Percentiles rank a stretch among this genome's conserved stretches.
These are phyloP conservation scores for Aethionema arabicum DNA, from an alignment of 345 rosid genomes.

Conservation along the genomic window DNA sequence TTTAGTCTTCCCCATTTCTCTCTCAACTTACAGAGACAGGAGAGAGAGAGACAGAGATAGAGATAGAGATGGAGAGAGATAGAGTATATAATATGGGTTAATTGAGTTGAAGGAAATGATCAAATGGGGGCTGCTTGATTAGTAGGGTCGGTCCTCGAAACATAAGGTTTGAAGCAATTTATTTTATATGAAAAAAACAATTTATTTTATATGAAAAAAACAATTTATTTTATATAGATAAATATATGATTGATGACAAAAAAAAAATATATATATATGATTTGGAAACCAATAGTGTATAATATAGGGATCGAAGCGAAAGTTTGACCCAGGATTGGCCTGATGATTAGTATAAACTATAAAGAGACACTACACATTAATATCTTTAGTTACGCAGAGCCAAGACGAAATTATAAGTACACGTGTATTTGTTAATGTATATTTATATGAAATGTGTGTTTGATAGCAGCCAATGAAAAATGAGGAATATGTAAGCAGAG, in stretches of 20 bases:
- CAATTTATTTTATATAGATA: too few relatives aligned
- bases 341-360: conserved; percentile 11
- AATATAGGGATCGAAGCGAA: too few relatives aligned
- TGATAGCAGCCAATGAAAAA: background rate
- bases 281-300: too few relatives aligned
- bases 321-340: too few relatives aligned
- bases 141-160: too few relatives aligned
- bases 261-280: too few relatives aligned
- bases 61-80: conserved; percentile 18
- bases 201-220: too few relatives aligned
- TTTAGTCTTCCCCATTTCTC: conserved; percentile 43
- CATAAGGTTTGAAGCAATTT: too few relatives aligned
- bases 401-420: conserved; percentile 17
- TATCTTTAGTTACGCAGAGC: conserved; percentile 11
- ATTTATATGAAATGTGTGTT: conserved; percentile 8
- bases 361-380: conserved; percentile 7
- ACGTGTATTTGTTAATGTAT: conserved; percentile 7
- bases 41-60: conserved; percentile 25
- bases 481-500: too few relatives aligned
- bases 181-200: too few relatives aligned
- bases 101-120: conserved; percentile 23
- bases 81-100: conserved; percentile 11
- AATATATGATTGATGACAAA: too few relatives aligned
- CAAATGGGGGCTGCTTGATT: conserved; percentile 31
- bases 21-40: conserved; percentile 3